These are phyloP conservation scores for Aureobasidium leucospermi DNA, from an alignment of 2,329 filamentous ascomycete genomes.

Conservation along the genomic window DNA sequence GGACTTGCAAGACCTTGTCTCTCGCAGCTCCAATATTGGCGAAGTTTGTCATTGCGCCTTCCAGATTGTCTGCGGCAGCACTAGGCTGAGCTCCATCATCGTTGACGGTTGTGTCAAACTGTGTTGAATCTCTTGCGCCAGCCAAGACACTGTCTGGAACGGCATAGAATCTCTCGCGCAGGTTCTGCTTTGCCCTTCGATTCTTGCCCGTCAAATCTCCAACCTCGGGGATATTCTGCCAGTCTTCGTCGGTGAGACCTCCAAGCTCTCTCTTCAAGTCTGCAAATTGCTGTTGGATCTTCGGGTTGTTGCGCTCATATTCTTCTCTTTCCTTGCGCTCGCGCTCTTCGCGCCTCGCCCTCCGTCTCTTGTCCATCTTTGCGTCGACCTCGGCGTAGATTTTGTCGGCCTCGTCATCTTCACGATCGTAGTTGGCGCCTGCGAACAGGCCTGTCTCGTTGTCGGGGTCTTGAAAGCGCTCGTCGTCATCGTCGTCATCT, in stretches of 20 bases:
- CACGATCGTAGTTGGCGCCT: constrained; percentile 90
- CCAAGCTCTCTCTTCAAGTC: constrained; percentile 87
- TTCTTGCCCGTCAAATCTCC: constrained; percentile 96
- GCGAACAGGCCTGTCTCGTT: constrained; percentile 96
- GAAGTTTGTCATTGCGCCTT: constrained; percentile 96
- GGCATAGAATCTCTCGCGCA: constrained; percentile 76
- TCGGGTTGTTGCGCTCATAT: constrained; percentile 95
- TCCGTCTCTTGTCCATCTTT: constrained; percentile 87
- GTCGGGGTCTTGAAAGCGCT: constrained; percentile 89
- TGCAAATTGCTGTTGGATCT: constrained; percentile 96
- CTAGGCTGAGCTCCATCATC: constrained; percentile 57
- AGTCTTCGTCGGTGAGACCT: constrained; percentile 88
- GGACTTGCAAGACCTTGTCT: constrained; percentile 92
- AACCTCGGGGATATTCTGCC: constrained; percentile 91
- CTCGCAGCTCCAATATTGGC: constrained; percentile 93
- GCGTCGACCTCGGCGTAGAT: constrained; percentile 96
- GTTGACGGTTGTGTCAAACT: constrained; percentile 81
- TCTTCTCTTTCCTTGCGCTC: constrained; percentile 87
- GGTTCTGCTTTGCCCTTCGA: constrained; percentile 72
- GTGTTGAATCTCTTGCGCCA: constrained; percentile 69
- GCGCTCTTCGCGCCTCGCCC: constrained; percentile 75
- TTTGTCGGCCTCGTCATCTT: constrained; percentile 93
- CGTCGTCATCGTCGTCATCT: constrained; percentile 67
- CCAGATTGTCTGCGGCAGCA: constrained; percentile 39
- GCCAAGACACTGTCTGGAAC: constrained; percentile 94